Evolutionary conservation across 2,329 filamentous ascomycete genomes (phyloP).

Genomic region (Colletotrichum tanaceti): DNA sequence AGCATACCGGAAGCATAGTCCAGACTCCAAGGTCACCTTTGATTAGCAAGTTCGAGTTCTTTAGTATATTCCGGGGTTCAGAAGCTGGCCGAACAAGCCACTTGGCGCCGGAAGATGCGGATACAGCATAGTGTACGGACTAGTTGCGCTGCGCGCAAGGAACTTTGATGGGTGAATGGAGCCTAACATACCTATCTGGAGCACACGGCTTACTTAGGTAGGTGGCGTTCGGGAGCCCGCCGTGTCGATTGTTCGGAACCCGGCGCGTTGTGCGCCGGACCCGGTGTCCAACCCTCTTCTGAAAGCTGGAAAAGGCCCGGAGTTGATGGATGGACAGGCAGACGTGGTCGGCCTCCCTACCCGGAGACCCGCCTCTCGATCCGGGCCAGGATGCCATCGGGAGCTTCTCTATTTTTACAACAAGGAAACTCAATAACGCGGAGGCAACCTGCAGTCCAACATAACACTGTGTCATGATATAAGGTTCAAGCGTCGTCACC

Average conservation of each 20-base stretch:
- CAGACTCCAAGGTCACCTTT: not conserved
- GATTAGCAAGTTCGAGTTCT: constrained; percentile 4
- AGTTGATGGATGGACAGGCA: not conserved
- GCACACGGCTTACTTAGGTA: not conserved
- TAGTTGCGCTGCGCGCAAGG: too few species aligned
- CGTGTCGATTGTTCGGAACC: not conserved
- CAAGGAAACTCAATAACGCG: not conserved
- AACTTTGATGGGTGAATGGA: not conserved
- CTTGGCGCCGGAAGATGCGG: constrained; percentile 1
- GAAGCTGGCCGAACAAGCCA: constrained; percentile 8
- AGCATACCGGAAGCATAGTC: not conserved
- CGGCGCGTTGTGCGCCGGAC: constrained; percentile 3
- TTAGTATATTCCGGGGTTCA: not conserved
- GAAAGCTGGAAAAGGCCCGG: constrained; percentile 1
- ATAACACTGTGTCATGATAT: not conserved
- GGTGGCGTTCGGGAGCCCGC: not conserved
- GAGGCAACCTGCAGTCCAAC: not conserved
- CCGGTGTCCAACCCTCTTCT: constrained; percentile 1
- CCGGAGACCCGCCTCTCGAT: constrained; percentile 23
- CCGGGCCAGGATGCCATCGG: not conserved
- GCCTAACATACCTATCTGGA: not conserved
- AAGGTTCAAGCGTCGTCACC: not conserved
- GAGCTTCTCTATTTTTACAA: constrained; percentile 4
- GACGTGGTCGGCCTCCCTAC: constrained; percentile 13
- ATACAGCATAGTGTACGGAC: not conserved